Evolutionary conservation across 2,329 filamentous ascomycete genomes (phyloP), one percentile per base, ranked within the genome.

Genomic region (Thelonectria blattea): DNA sequence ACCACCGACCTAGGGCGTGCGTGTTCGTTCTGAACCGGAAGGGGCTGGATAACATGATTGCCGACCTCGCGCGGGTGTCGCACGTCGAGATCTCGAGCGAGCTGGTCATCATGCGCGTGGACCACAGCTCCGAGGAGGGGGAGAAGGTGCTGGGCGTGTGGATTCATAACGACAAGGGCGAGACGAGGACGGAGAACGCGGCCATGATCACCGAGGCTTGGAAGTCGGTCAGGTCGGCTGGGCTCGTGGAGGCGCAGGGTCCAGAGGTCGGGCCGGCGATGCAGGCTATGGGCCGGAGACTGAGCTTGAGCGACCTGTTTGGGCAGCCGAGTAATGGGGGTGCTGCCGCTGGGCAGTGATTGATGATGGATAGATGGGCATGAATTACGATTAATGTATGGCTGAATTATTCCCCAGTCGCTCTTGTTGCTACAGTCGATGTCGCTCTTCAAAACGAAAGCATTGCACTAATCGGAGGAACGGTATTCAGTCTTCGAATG

Each of bases 11-110:
- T 37, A 73, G 79, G 15, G 79, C 80, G 20, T 87, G 87, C 77
- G 84, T 91, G 15, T 90, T 93, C 68, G 81, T 94, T 7, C 81
- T 94, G 63, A 93, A 92, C 76, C 83, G 91, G 46, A 84, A 88
- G 42, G 87, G 88, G 0, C 78, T 92, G 52, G 84, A 90, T 52
- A 93, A 94, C 70, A 83, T 93, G 55, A 81, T 88, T 42, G 79
- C 91, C 12, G 85, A 88, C 61, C 78, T 92, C n/a, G 80, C 80
- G 11, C 79, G 81, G 15, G 83, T 88, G 34, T 79, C 78, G 42
- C 83, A 90, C 60, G 86, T 91, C 42, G 90, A 93, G 74, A 79
- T 90, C 22, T 83, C 79, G 17, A 79, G 76, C 4, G 81, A 85
- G 64, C 80, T 88, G 42, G 75, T 87, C 54, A 84, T 85, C 56